phyloP scores from a whole-genome alignment of 768 basidiomycete genomes.

The Mrakia blollopis region DNA sequence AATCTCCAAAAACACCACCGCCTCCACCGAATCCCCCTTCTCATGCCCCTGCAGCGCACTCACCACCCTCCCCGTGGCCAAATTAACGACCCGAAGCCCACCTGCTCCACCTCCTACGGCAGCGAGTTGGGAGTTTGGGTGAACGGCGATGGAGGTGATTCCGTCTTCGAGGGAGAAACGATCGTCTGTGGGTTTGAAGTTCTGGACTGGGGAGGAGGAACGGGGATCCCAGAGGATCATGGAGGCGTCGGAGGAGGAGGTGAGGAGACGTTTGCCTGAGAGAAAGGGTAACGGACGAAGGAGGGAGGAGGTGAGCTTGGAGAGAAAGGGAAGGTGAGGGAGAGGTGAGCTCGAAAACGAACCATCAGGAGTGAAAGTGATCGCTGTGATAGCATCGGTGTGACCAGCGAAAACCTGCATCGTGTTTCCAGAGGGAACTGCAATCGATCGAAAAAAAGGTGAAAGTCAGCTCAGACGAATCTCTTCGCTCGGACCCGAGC shows the following conservation, averaged over 20 bases:
- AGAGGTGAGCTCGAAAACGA: conserved; percentile 29
- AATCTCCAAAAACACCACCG: conserved; percentile 74
- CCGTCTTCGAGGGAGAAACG: conserved; percentile 70
- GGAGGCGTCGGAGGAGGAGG: conserved; percentile 73
- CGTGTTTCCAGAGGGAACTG: conserved; percentile 88
- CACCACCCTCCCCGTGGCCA: conserved; percentile 79
- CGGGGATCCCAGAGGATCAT: conserved; percentile 91
- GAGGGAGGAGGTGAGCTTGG: neutral
- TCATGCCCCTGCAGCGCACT: conserved; percentile 73
- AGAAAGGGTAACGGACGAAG: neutral
- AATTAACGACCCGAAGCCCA: conserved; percentile 75
- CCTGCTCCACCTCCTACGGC: conserved; percentile 84
- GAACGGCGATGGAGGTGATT: conserved; percentile 80
- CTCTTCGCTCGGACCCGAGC: neutral
- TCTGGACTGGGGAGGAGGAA: conserved; percentile 67
- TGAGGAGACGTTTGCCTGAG: conserved; percentile 78
- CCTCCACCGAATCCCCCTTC: conserved; percentile 83
- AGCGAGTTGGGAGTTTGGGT: conserved; percentile 79
- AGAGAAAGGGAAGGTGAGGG: neutral
- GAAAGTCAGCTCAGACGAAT: neutral
- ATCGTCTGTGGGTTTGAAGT: conserved; percentile 63
- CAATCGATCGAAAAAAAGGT: neutral
- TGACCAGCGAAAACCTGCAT: conserved; percentile 97
- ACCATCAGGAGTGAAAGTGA: conserved; percentile 90
- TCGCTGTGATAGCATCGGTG: conserved; percentile 72